These are phyloP conservation scores for Cenchrus purpureus DNA, from an alignment of 176 grass and related monocot genomes.

Conservation along the genomic window DNA sequence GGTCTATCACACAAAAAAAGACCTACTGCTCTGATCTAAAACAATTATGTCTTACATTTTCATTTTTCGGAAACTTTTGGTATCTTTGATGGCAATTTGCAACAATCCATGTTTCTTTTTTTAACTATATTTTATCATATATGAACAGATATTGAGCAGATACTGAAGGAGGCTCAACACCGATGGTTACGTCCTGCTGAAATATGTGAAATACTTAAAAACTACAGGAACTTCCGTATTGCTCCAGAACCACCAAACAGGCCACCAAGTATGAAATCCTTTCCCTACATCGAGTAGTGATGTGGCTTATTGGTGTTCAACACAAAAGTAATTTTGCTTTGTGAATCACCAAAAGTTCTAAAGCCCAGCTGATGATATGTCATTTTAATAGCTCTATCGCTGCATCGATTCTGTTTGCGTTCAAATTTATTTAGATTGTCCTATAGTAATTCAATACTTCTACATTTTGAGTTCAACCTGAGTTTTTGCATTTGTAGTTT, in stretches of 20 bases:
- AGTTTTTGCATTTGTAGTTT: background rate
- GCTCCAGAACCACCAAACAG: constrained; percentile 79
- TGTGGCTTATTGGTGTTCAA: background rate
- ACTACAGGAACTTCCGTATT: constrained; percentile 74
- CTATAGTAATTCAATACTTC: background rate
- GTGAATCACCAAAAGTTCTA: background rate
- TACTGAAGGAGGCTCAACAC: constrained; percentile 79
- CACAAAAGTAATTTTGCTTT: background rate
- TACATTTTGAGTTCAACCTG: constrained; percentile 5
- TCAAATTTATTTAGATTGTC: background rate
- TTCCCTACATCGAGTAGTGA: background rate
- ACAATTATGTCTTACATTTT: background rate
- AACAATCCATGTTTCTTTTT: background rate
- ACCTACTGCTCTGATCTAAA: background rate
- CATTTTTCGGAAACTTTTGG: background rate
- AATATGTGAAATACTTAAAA: constrained; percentile 92
- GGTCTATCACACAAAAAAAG: background rate
- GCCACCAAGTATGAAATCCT: constrained; percentile 67
- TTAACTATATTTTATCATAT: constrained; percentile 29
- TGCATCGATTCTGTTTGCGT: background rate
- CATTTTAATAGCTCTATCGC: background rate
- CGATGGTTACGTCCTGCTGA: constrained; percentile 88
- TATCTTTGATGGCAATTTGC: background rate
- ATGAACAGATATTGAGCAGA: constrained; percentile 80
- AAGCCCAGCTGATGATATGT: background rate